Evolutionary conservation across 495 filamentous ascomycete genomes (phyloP), one percentile per base, ranked within the genome.

Genomic region (Cudoniella acicularis): DNA sequence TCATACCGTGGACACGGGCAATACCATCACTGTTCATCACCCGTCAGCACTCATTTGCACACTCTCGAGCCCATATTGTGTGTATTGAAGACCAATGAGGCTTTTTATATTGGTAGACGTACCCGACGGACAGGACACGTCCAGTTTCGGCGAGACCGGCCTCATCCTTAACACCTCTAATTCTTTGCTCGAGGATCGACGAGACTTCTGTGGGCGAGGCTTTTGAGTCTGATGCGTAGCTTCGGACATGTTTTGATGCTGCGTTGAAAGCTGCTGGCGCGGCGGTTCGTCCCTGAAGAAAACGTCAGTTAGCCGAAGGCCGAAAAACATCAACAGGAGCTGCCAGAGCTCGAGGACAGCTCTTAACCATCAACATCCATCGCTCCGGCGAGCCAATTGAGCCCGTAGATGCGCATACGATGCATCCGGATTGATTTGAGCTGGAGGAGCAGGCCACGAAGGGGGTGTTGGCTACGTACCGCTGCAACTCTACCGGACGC

Each of bases 1-100:
- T 90, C 90, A 98, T 95, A 74, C 94, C 94, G 77, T 98, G 92
- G 66, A 98, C 94, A 90, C 95, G 92, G 74, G 94, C 94, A 72
- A 98, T 98, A 96, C 94, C 94, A 80, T 98, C 94, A 92, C 94
- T 98, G 66, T 74, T 62, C 22, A 62, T 10, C 51, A 43, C 1
- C 49, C 22, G 57, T 66, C 53, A 66, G 61, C 52, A 62, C 56
- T 59, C 62, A 49, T 23, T 56, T 13, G 41, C 50, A 59, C 36
- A 42, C 17, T 42, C 40, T 21, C 18, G 22, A 48, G n/a, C 27
- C 23, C 27, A 58, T 52, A 25, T 22, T 49, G 47, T 51, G 4
- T 23, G 13, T 59, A 57, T 63, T 60, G 60, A 67, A 50, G 25
- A 55, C 36, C 57, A 57, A 48, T 42, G 23, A 41, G 41, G 1